These are phyloP conservation scores for Pichia sp. DNA, from an alignment of 1,139 yeast species.

Conservation along the genomic window DNA sequence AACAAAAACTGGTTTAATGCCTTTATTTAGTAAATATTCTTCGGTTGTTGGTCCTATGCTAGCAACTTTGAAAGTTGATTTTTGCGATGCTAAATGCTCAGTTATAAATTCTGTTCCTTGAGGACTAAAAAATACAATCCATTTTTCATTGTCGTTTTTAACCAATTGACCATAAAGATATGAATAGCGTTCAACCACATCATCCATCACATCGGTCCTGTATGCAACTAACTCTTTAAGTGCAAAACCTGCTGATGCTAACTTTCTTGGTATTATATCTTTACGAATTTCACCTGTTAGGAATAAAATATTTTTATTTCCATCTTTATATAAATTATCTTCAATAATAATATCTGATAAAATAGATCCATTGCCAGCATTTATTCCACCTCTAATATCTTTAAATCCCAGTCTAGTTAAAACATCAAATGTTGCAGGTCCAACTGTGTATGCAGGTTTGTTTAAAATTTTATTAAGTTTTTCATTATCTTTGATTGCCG, in stretches of 20 bases:
- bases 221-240: slow-evolving; percentile 65
- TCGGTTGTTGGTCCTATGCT: slow-evolving; percentile 94
- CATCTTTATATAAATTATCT: slow-evolving; percentile 29
- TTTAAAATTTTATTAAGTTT: slow-evolving; percentile 30
- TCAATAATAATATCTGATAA: slow-evolving; percentile 58
- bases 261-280: slow-evolving; percentile 68
- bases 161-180: slow-evolving; percentile 17
- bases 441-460: slow-evolving; percentile 76
- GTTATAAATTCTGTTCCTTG: slow-evolving; percentile 72
- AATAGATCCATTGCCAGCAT: slow-evolving; percentile 76
- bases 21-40: slow-evolving; percentile 46
- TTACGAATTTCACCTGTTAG: slow-evolving; percentile 83
- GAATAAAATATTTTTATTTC: slow-evolving; percentile 45
- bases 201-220: slow-evolving; percentile 49
- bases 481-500: slow-evolving; percentile 17
- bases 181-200: slow-evolving; percentile 39
- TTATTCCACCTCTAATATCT: slow-evolving; percentile 62
- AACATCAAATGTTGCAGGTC: slow-evolving; percentile 78
- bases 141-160: slow-evolving; percentile 29
- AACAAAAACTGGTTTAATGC: slow-evolving; percentile 54
- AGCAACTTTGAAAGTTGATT: slow-evolving; percentile 45
- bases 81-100: slow-evolving; percentile 33
- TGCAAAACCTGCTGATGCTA: slow-evolving; percentile 40
- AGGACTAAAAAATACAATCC: slow-evolving; percentile 88
- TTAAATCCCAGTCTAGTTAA: slow-evolving; percentile 56